Conservation (phyloP, 1,139 yeast genomes). For the Lodderomyces theae region DNA sequence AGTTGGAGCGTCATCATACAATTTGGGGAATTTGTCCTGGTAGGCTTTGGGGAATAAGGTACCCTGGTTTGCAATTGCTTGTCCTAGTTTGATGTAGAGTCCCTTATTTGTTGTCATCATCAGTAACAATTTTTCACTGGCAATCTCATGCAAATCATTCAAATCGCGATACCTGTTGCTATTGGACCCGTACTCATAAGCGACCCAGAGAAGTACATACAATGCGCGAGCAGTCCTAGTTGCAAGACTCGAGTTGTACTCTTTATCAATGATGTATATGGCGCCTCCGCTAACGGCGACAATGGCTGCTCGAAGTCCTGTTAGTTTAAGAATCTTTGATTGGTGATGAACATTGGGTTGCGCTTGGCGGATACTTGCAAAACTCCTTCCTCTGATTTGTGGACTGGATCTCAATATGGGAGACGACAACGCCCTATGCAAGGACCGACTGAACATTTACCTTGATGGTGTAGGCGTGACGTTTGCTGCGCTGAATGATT, state of each 20-base stretch:
- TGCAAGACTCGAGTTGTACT: constrained; percentile 46
- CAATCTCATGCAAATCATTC: constrained; percentile 56
- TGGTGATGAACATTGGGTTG: not conserved
- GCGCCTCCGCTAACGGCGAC: constrained; percentile 14
- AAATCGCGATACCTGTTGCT: constrained; percentile 39
- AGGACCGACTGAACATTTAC: constrained; percentile 1
- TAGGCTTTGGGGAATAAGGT: constrained; percentile 61
- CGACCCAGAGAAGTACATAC: constrained; percentile 48
- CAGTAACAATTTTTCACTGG: constrained; percentile 54
- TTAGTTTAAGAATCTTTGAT: not conserved
- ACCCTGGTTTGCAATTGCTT: constrained; percentile 72
- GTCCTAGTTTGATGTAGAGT: constrained; percentile 72
- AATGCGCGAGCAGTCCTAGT: constrained; percentile 54
- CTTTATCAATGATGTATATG: constrained; percentile 38
- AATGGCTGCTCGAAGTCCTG: constrained; percentile 3
- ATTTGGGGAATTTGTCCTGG: constrained; percentile 50
- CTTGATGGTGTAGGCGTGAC: too few species aligned
- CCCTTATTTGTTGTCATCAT: constrained; percentile 63
- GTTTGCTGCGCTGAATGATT: too few species aligned
- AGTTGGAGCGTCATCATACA: constrained; percentile 71
- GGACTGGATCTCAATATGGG: not conserved
- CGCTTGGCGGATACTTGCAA: not conserved
- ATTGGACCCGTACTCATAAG: constrained; percentile 57
- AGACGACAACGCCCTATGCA: not conserved
- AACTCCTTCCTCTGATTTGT: not conserved